Evolutionary conservation across 441 rosid genomes (phyloP), one percentile per base, ranked within the genome.

Genomic region (Sinapis alba): DNA sequence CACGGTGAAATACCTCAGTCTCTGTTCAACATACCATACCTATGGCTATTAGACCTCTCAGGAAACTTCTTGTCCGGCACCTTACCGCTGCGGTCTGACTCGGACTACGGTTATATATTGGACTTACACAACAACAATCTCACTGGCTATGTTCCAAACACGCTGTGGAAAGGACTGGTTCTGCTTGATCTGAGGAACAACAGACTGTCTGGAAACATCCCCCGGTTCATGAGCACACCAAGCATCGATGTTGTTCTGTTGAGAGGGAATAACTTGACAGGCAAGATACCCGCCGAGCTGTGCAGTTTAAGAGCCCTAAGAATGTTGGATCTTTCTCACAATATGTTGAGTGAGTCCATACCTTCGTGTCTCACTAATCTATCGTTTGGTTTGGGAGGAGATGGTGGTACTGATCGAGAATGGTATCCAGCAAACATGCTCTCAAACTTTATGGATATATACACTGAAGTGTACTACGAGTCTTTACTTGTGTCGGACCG

Each of bases 181-280:
- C 68, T 57, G 28, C 58, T 81, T 53, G 76, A 73, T 65, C 19
- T 77, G 36, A 70, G 79, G 10, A 12, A 77, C 19, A 81, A 77
- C 56, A 6, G 6, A 4, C 36, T 77, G 2, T 69, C 68, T 13
- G 74, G 79, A n/a, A 77, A 20, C 20, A 77, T 73, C 3, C 80
- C 78, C 0, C 2, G 0, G 36, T 58, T 71, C 68, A 13, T 3
- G 15, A 66, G 10, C 32, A 58, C 28, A 1, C 24, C 53, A 1
- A 20, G 32, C 26, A 32, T 73, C 3, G n/a, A 43, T 34, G 18
- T 69, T 73, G 54, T 76, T 68, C 64, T 72, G 5, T 65, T 69
- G 60, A 51, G 59, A 4, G 75, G 60, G 6, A 80, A 80, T 57
- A 7, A 62, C 53, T 64, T 76, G 13, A 15, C 38, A 1, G 78